These are phyloP conservation scores for Corylus heterophylla DNA, from an alignment of 306 rosid species.

Conservation along the genomic window DNA sequence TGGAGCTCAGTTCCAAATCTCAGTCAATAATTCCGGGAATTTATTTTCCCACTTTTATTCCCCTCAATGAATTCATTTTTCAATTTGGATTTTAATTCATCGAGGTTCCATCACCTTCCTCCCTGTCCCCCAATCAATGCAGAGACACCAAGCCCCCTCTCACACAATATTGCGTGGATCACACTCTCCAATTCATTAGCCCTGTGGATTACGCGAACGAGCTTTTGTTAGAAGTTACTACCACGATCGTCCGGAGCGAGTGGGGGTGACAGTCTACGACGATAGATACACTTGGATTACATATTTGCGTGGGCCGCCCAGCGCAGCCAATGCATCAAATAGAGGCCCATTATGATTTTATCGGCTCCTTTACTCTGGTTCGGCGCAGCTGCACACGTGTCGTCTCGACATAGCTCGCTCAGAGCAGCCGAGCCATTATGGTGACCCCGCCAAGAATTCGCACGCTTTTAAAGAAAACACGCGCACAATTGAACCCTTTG, in stretches of 20 bases:
- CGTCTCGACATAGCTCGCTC: not conserved
- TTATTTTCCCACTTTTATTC: constrained; percentile 19
- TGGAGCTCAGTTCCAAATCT: constrained; percentile 25
- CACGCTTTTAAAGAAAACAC: constrained; percentile 45
- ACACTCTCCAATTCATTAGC: not conserved
- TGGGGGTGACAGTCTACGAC: not conserved
- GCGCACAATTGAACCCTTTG: constrained; percentile 34
- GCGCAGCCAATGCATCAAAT: constrained; percentile 13
- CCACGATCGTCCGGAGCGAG: not conserved
- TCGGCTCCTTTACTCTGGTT: not conserved
- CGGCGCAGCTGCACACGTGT: not conserved
- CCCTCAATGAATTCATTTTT: constrained; percentile 6
- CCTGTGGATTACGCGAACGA: not conserved
- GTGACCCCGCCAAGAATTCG: constrained; percentile 26
- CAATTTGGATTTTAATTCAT: not conserved
- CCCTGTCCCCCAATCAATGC: constrained; percentile 12
- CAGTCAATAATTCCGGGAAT: constrained; percentile 26
- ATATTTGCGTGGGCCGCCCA: constrained; percentile 14
- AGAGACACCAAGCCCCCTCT: constrained; percentile 1
- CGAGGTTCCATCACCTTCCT: constrained; percentile 22
- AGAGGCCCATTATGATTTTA: constrained; percentile 20
- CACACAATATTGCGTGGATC: constrained; percentile 8
- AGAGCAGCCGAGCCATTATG: constrained; percentile 41
- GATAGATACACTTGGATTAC: not conserved
- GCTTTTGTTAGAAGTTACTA: not conserved